Percentiles rank a stretch among this genome's conserved stretches.
phyloP scores from a whole-genome alignment of 371 early-diverging fungal genomes.

The Mucor plumbeus region DNA sequence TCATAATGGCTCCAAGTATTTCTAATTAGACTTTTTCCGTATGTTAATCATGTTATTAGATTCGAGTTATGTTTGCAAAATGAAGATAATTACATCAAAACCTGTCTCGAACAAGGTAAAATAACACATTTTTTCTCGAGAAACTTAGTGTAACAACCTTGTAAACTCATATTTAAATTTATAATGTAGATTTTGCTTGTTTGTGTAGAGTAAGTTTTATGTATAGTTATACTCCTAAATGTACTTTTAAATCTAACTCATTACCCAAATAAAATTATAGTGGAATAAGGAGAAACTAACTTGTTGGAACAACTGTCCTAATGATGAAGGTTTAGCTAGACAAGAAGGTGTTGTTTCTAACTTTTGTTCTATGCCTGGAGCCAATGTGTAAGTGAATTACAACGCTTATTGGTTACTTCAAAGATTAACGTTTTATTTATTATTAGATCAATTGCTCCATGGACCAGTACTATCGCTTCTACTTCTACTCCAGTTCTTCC shows the following conservation, averaged over 20 bases:
- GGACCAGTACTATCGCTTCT: constrained; percentile 27
- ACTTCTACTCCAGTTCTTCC: constrained; percentile 23
- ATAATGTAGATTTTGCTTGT: constrained; percentile 29
- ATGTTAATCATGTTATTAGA: constrained; percentile 5
- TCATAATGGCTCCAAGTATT: background rate
- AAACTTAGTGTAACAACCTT: constrained; percentile 5
- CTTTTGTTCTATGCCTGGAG: constrained; percentile 36
- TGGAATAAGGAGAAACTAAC: constrained; percentile 32
- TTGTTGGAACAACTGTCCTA: constrained; percentile 37
- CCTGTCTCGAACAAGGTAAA: constrained; percentile 31
- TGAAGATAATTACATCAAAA: constrained; percentile 35
- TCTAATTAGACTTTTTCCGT: background rate
- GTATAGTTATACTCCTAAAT: background rate
- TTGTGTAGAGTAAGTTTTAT: constrained; percentile 32
- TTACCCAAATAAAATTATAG: constrained; percentile 15
- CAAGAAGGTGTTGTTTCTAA: constrained; percentile 25
- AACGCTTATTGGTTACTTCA: background rate
- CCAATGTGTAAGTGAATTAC: constrained; percentile 35
- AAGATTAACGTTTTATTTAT: background rate
- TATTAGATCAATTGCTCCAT: constrained; percentile 31
- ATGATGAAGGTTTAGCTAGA: constrained; percentile 19
- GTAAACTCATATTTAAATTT: constrained; percentile 9
- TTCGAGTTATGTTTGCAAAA: constrained; percentile 33
- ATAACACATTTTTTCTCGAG: background rate
- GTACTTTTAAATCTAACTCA: constrained; percentile 21